Percentiles rank a stretch among this genome's conserved stretches.
Conservation (phyloP, 2,329 filamentous ascomycete species). For the Pseudogymnoascus sp. region DNA sequence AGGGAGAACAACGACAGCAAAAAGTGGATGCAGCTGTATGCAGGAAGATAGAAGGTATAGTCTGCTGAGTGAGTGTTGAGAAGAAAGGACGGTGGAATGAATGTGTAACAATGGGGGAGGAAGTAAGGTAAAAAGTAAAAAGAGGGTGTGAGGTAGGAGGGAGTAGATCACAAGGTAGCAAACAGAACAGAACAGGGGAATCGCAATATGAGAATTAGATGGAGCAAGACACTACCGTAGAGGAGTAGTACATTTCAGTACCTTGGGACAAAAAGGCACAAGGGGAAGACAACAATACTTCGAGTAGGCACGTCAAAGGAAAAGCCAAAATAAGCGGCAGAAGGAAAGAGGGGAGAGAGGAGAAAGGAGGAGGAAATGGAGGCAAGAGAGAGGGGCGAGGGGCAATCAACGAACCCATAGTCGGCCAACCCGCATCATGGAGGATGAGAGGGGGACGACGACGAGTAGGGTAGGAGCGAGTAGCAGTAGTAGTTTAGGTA, state of each 20-base stretch:
- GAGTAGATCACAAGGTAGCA: constrained; percentile 3
- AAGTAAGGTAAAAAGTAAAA: constrained; percentile 4
- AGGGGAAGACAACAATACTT: no score
- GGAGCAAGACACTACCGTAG: background rate
- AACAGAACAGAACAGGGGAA: background rate
- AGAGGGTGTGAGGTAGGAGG: background rate
- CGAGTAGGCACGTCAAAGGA: background rate
- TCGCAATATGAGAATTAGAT: constrained; percentile 8
- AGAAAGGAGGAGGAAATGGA: background rate
- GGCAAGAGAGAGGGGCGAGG: constrained; percentile 4
- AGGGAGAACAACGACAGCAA: background rate
- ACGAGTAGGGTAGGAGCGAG: background rate
- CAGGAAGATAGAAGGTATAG: background rate
- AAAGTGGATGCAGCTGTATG: background rate
- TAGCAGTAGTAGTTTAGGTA: background rate
- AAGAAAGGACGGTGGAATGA: background rate
- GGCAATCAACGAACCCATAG: constrained; percentile 1
- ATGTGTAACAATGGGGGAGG: constrained; percentile 1
- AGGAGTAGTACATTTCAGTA: background rate
- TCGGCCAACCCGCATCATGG: constrained; percentile 5
- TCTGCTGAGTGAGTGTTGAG: background rate
- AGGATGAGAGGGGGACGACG: background rate
- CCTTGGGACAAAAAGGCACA: constrained; percentile 1
- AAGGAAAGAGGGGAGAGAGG: background rate
- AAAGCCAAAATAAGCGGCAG: background rate